These are phyloP conservation scores for Calonectria hongkongensis DNA, from an alignment of 2,329 filamentous ascomycete species.

Conservation along the genomic window DNA sequence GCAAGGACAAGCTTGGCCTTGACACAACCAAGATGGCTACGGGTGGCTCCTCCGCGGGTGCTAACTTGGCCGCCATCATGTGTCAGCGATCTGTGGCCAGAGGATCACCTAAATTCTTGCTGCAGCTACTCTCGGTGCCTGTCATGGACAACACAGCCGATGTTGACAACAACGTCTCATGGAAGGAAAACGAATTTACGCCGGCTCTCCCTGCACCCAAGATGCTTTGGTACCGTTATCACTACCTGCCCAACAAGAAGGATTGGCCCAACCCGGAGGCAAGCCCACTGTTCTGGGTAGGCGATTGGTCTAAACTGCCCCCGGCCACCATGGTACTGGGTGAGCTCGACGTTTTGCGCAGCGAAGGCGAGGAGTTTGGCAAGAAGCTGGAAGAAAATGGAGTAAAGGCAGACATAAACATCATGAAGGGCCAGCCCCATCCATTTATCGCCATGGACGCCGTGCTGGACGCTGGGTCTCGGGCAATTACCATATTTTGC, in stretches of 20 bases:
- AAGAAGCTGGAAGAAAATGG: slow-evolving; percentile 17
- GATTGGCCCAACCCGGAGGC: slow-evolving; percentile 71
- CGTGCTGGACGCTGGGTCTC: slow-evolving; percentile 27
- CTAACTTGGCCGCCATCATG: slow-evolving; percentile 9
- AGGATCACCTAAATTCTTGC: not conserved
- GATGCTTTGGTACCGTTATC: slow-evolving; percentile 8
- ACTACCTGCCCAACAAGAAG: slow-evolving; percentile 64
- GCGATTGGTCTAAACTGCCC: slow-evolving; percentile 70
- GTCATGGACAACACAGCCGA: slow-evolving; percentile 16
- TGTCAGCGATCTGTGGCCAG: slow-evolving; percentile 5
- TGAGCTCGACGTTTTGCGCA: slow-evolving; percentile 1
- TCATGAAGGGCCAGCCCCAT: slow-evolving; percentile 29
- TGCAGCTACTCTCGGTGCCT: slow-evolving; percentile 7
- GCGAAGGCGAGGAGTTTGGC: slow-evolving; percentile 7
- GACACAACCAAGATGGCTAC: slow-evolving; percentile 11
- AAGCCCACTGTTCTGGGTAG: slow-evolving; percentile 70
- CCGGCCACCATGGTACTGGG: slow-evolving; percentile 3
- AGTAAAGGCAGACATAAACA: slow-evolving; percentile 12
- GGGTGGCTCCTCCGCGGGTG: slow-evolving; percentile 1
- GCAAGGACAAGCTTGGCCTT: slow-evolving; percentile 2
- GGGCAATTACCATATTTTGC: slow-evolving; percentile 67
- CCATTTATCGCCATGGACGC: slow-evolving; percentile 32
- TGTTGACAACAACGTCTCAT: not conserved
- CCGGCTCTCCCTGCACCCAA: slow-evolving; percentile 5
- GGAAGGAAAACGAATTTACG: slow-evolving; percentile 17